Evolutionary conservation across 2,329 filamentous ascomycete genomes (phyloP).

Genomic region (Phialemoniopsis sp.): DNA sequence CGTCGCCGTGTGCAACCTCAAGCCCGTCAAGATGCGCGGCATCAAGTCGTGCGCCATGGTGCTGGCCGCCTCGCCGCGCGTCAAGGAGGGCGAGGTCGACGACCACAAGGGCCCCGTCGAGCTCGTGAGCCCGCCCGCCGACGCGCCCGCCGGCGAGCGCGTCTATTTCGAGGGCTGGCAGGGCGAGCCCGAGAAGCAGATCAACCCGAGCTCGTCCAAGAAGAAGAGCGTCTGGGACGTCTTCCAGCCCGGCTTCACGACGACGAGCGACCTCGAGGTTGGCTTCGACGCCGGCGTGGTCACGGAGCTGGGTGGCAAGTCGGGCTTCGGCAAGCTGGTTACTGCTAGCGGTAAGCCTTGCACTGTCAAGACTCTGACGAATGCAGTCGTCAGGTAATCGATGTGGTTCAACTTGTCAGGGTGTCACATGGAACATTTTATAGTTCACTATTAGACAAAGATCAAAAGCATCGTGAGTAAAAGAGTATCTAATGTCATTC

Average conservation of each 20-base stretch:
- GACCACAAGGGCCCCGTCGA: slow-evolving; percentile 90
- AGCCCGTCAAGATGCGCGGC: slow-evolving; percentile 98
- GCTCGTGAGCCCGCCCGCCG: slow-evolving; percentile 79
- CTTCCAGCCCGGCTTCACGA: slow-evolving; percentile 94
- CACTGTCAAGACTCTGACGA: slow-evolving; percentile 76
- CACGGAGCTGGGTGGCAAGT: slow-evolving; percentile 68
- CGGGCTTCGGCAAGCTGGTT: slow-evolving; percentile 64
- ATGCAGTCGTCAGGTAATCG: slow-evolving; percentile 74
- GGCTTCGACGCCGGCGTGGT: slow-evolving; percentile 79
- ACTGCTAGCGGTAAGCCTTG: slow-evolving; percentile 77
- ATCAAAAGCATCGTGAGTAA: no score
- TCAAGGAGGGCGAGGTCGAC: slow-evolving; percentile 77
- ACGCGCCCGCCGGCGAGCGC: slow-evolving; percentile 75
- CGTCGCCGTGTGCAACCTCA: slow-evolving; percentile 93
- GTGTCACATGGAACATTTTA: no score
- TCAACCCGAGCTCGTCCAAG: slow-evolving; percentile 61
- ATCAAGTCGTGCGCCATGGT: slow-evolving; percentile 81
- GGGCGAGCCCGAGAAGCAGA: slow-evolving; percentile 84
- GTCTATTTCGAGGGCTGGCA: slow-evolving; percentile 94
- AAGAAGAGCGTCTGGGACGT: slow-evolving; percentile 99
- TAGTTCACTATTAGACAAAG: no score
- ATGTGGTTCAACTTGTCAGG: background rate
- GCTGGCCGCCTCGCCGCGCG: slow-evolving; percentile 81
- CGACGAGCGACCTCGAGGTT: slow-evolving; percentile 74
- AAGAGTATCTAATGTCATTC: no score